A percentile compares a stretch with the other conserved stretches of the same genome.
phyloP scores from a whole-genome alignment of 2,329 filamentous ascomycete genomes.

The Pezicula neosporulosa region DNA sequence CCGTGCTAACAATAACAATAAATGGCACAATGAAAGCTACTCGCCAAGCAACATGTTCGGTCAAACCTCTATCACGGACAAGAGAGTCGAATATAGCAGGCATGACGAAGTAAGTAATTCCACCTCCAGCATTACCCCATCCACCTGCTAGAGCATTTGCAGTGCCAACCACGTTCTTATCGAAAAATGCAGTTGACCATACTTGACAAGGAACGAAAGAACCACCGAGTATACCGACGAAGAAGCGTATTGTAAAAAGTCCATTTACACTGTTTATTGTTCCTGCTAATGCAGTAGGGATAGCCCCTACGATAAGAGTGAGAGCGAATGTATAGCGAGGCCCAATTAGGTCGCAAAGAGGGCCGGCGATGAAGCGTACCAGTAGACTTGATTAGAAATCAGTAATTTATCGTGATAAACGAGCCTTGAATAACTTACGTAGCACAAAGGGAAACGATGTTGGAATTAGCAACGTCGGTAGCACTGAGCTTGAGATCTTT shows the following conservation, averaged over 20 bases:
- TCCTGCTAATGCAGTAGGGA: slow-evolving; percentile 80
- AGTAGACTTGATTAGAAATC: slow-evolving; percentile 41
- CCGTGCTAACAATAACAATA: slow-evolving; percentile 65
- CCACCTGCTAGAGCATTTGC: slow-evolving; percentile 84
- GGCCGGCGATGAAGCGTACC: slow-evolving; percentile 74
- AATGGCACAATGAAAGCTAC: slow-evolving; percentile 83
- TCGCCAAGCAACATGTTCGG: slow-evolving; percentile 72
- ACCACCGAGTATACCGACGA: slow-evolving; percentile 75
- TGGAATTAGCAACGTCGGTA: slow-evolving; percentile 78
- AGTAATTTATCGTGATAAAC: not conserved
- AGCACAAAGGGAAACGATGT: slow-evolving; percentile 76
- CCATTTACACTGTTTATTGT: slow-evolving; percentile 65
- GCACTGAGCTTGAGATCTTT: slow-evolving; percentile 70
- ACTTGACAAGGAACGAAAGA: slow-evolving; percentile 86
- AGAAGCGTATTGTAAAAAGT: slow-evolving; percentile 73
- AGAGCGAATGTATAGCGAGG: slow-evolving; percentile 76
- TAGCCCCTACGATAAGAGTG: slow-evolving; percentile 71
- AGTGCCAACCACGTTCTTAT: slow-evolving; percentile 87
- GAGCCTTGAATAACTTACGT: slow-evolving; percentile 39
- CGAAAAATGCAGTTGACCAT: slow-evolving; percentile 90
- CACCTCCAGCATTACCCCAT: slow-evolving; percentile 83
- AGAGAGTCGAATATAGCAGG: slow-evolving; percentile 83
- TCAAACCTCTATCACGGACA: slow-evolving; percentile 53
- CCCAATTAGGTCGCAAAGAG: slow-evolving; percentile 81
- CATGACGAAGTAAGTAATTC: slow-evolving; percentile 91